Percentiles rank a stretch among this genome's conserved stretches.
Evolutionary conservation across 2,329 filamentous ascomycete species (phyloP).

Genomic region (Neopestalotiopsis clavispora): DNA sequence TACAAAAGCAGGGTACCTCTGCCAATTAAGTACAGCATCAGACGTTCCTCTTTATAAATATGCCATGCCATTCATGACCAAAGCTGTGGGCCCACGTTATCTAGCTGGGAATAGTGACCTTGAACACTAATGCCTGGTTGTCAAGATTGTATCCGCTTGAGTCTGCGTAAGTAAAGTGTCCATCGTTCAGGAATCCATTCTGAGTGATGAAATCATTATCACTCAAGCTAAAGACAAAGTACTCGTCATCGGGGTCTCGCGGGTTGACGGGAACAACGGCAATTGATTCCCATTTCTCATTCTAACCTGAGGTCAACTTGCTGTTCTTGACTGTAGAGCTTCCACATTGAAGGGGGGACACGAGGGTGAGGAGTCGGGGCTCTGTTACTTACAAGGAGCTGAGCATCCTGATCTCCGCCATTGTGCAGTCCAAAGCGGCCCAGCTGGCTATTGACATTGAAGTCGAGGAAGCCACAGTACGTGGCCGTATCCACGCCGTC

Average conservation of each 20-base stretch:
- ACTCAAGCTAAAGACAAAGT: slow-evolving; percentile 69
- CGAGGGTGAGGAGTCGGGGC: neutral
- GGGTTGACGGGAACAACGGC: slow-evolving; percentile 64
- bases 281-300: slow-evolving; percentile 80
- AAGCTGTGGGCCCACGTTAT: neutral
- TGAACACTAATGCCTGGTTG: slow-evolving; percentile 68
- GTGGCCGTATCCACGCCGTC: slow-evolving; percentile 58
- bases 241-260: slow-evolving; percentile 55
- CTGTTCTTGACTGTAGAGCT: neutral
- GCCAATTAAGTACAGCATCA: neutral
- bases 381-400: slow-evolving; percentile 47
- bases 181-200: slow-evolving; percentile 64
- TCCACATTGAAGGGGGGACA: neutral
- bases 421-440: slow-evolving; percentile 71
- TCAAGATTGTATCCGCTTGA: slow-evolving; percentile 61
- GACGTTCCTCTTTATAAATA: neutral
- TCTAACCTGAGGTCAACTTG: slow-evolving; percentile 37
- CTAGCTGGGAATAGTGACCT: slow-evolving; percentile 46
- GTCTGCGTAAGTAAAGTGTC: slow-evolving; percentile 61
- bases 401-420: slow-evolving; percentile 62
- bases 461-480: slow-evolving; percentile 72
- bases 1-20: neutral
- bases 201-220: slow-evolving; percentile 81
- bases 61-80: neutral
- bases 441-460: slow-evolving; percentile 69